A percentile compares a stretch with the other conserved stretches of the same genome.
Conservation (phyloP, 78 protist genomes). For the Guillardia theta region DNA sequence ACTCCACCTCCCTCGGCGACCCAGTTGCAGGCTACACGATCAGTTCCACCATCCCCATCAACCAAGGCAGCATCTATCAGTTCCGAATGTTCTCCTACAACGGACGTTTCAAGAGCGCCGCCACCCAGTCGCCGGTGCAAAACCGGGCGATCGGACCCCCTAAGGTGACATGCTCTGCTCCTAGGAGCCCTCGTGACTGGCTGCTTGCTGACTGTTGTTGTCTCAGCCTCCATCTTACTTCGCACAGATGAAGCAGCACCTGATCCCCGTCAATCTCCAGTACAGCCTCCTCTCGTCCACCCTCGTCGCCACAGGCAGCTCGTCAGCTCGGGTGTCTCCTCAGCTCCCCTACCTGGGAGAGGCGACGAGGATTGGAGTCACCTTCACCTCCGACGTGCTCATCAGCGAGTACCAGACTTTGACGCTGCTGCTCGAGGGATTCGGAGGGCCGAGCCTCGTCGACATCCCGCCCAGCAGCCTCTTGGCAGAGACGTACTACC, state of each 20-base stretch:
- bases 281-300: not conserved
- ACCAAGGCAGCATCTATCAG: not conserved
- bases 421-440: not conserved
- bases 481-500: no score
- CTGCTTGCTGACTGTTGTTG: no score
- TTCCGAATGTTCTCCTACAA: conserved; percentile 3
- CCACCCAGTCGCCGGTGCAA: not conserved
- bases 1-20: not conserved
- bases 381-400: not conserved
- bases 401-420: not conserved
- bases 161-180: no score
- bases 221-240: not conserved
- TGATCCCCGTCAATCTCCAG: not conserved
- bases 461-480: no score
- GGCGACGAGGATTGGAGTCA: not conserved
- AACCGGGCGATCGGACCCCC: not conserved
- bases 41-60: not conserved
- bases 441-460: no score
- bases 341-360: not conserved
- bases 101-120: not conserved
- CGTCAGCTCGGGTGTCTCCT: not conserved
- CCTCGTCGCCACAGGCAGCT: not conserved
- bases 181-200: no score
- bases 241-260: not conserved
- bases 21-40: not conserved